Base-by-base conservation (phyloP, 768 basidiomycete species). In the Termitomyces sp. region DNA sequence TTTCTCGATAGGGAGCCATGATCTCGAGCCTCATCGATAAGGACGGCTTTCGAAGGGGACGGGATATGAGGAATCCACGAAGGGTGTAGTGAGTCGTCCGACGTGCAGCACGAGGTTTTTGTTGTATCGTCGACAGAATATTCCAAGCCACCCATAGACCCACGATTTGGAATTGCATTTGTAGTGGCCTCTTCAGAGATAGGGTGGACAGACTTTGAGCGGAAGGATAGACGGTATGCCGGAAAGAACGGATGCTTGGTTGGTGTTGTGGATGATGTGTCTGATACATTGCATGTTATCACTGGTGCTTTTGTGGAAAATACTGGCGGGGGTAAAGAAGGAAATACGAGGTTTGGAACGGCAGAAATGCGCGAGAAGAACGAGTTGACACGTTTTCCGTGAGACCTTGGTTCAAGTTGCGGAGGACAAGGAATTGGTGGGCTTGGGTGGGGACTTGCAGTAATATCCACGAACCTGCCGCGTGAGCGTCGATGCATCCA, bases 401-500 rank as follows among this genome's bases (percentile, higher is more conserved):
- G 34, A 11, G 24, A 36, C 18, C 55, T 18, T 31, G 55, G 33
- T 30, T 47, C 55, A 1, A 56, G 55, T 45, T 48, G 27, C 15
- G 55, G 34, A 27, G 34, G 34, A 11, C 13, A 6, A 27, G 46
- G 39, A 18, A 44, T 30, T 16, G 4, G 22, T 15, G 12, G 51
- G 41, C 6, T 42, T 31, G 27, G 22, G 15, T 4, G 39, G 4
- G 41, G 8, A 33, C 20, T 39, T 51, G 20, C 18, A 52, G 61
- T 34, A 13, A 65, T 63, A 30, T 62, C 62, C 6, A 59, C 59
- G 54, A 71, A 71, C 16, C 69, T 66, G 1, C 68, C 70, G 44
- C 70, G 68, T 15, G 70, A 71, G 33, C 68, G 64, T 41, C 68
- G 64, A 39, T 69, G 67, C 42, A 71, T 62, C 70, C 70, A 71